Percentiles rank a stretch among this genome's conserved stretches.
Conservation (phyloP, 306 rosid genomes). For the Erythrophleum fordii region DNA sequence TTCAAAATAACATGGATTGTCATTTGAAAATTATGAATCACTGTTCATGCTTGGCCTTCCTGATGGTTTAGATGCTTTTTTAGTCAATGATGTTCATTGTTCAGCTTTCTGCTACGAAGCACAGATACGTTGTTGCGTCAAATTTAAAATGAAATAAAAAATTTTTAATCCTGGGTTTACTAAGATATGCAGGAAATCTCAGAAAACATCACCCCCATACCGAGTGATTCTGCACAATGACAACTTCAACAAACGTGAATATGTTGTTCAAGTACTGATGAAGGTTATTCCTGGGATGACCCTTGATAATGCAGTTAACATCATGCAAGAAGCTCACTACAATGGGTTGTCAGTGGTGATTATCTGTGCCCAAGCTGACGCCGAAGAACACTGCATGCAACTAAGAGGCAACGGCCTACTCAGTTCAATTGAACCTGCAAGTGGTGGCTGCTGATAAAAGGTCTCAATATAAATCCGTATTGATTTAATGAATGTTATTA, state of each 20-base stretch:
- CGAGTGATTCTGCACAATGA: constrained; percentile 86
- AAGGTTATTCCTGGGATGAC: constrained; percentile 96
- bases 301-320: constrained; percentile 80
- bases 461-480: neutral
- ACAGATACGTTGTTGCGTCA: neutral
- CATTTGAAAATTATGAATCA: neutral
- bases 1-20: neutral
- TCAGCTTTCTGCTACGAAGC: neutral
- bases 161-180: constrained; percentile 32
- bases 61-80: neutral
- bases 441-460: constrained; percentile 63
- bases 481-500: constrained; percentile 18
- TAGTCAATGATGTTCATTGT: neutral
- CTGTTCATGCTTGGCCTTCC: constrained; percentile 13
- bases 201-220: constrained; percentile 75
- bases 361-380: constrained; percentile 85
- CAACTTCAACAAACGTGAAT: constrained; percentile 82
- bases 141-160: neutral
- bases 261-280: constrained; percentile 96
- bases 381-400: constrained; percentile 94
- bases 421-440: constrained; percentile 89
- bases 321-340: constrained; percentile 92
- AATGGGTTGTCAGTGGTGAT: constrained; percentile 90
- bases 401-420: constrained; percentile 86
- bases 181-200: constrained; percentile 71